Conservation (phyloP, 1,284 basidiomycete species). For the Vanrija humicola region DNA sequence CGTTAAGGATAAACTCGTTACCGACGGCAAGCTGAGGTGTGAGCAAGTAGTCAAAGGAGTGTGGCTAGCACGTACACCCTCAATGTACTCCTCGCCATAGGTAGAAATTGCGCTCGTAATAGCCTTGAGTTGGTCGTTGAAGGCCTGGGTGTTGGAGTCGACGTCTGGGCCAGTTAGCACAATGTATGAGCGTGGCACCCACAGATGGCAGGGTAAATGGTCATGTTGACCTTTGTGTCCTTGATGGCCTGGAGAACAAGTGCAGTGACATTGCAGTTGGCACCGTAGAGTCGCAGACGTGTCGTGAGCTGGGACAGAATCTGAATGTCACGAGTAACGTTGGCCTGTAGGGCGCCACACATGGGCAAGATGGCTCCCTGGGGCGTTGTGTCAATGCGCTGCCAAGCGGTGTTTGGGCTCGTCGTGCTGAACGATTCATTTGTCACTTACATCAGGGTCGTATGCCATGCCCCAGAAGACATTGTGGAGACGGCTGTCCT, state of each 20-base stretch:
- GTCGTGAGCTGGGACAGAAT: constrained; percentile 47
- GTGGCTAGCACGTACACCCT: constrained; percentile 60
- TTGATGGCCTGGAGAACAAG: constrained; percentile 71
- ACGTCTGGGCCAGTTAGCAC: constrained; percentile 41
- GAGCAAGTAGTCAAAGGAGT: not conserved
- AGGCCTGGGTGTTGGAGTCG: constrained; percentile 63
- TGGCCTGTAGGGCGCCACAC: constrained; percentile 49
- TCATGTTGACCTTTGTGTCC: constrained; percentile 82
- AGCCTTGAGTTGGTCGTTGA: constrained; percentile 64
- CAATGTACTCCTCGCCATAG: constrained; percentile 73
- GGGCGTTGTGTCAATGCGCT: not conserved
- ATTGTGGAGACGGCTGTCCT: constrained; percentile 60
- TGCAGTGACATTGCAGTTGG: constrained; percentile 55
- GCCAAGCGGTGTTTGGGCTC: not conserved
- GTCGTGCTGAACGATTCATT: not conserved
- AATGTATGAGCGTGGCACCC: constrained; percentile 6
- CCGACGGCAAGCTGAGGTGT: constrained; percentile 34
- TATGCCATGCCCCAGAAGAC: constrained; percentile 72
- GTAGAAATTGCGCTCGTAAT: constrained; percentile 62
- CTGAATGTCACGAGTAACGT: constrained; percentile 52
- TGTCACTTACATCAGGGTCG: constrained; percentile 58
- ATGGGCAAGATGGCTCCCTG: constrained; percentile 28
- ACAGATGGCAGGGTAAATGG: constrained; percentile 79
- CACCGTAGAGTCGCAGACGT: constrained; percentile 44
- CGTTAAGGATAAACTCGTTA: constrained; percentile 77